phyloP scores from a whole-genome alignment of 148 eudicot species.

The Vaccinium myrtillus region DNA sequence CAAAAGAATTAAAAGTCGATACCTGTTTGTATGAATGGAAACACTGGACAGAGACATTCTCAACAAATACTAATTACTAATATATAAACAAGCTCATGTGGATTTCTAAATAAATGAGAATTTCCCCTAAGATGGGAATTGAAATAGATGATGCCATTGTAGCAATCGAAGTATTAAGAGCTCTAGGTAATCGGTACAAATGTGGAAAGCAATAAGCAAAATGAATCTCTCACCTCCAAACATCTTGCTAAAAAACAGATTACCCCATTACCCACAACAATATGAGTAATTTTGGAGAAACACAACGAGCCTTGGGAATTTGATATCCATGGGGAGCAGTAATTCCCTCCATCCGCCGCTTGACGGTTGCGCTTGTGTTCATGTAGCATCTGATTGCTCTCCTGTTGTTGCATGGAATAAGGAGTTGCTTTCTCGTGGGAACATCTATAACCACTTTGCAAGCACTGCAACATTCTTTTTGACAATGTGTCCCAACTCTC shows the following conservation, averaged over 20 bases:
- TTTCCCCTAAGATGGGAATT: neutral
- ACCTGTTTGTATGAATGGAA: neutral
- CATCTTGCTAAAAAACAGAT: neutral
- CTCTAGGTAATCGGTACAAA: neutral
- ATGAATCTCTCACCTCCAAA: neutral
- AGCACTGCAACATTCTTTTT: neutral
- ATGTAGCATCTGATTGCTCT: neutral
- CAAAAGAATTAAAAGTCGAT: neutral
- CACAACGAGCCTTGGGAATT: neutral
- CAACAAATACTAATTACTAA: neutral
- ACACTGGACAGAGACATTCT: neutral
- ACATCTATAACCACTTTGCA: neutral
- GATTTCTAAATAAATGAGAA: neutral
- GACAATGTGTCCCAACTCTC: neutral
- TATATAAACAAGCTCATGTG: neutral
- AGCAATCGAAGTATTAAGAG: neutral
- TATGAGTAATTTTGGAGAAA: neutral
- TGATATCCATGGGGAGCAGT: neutral
- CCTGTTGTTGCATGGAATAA: neutral
- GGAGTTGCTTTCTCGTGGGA: neutral
- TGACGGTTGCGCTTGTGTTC: neutral
- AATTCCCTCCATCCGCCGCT: neutral
- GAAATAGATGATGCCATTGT: neutral
- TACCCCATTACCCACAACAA: neutral
- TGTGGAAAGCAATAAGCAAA: neutral